These are phyloP conservation scores for Zygoascus ofunaensis DNA, from an alignment of 805 yeast species.

Conservation along the genomic window DNA sequence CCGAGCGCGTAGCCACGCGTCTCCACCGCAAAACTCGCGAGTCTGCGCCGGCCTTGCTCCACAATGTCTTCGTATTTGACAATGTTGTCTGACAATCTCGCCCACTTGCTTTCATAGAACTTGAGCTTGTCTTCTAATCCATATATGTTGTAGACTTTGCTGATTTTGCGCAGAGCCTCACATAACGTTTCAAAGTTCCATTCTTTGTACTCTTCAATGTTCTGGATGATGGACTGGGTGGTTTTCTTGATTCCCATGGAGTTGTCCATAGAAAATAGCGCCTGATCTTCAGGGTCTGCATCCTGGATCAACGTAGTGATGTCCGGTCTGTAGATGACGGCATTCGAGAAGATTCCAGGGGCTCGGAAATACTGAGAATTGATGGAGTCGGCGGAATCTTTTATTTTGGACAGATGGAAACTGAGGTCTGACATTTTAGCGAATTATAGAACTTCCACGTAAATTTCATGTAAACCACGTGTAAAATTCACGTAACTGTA, in stretches of 20 bases:
- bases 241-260: neutral
- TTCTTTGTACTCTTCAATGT: conserved; percentile 5
- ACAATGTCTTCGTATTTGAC: conserved; percentile 35
- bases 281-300: conserved; percentile 32
- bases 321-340: conserved; percentile 42
- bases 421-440: conserved; percentile 3
- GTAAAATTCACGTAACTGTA: no score
- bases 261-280: conserved; percentile 10
- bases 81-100: conserved; percentile 32
- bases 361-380: conserved; percentile 37
- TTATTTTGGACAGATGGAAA: conserved; percentile 10
- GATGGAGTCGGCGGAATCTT: conserved; percentile 12
- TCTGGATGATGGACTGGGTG: neutral
- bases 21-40: conserved; percentile 17
- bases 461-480: no score
- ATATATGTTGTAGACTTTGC: conserved; percentile 32
- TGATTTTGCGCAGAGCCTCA: conserved; percentile 32
- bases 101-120: conserved; percentile 28
- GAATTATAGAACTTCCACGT: neutral
- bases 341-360: conserved; percentile 60
- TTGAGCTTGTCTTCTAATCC: conserved; percentile 28
- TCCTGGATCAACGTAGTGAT: conserved; percentile 54
- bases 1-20: no score
- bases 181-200: conserved; percentile 35
- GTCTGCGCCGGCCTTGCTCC: conserved; percentile 36